A percentile compares a stretch with the other conserved stretches of the same genome.
Conservation (phyloP, 2,329 filamentous ascomycete genomes). For the Cordyceps javanica region DNA sequence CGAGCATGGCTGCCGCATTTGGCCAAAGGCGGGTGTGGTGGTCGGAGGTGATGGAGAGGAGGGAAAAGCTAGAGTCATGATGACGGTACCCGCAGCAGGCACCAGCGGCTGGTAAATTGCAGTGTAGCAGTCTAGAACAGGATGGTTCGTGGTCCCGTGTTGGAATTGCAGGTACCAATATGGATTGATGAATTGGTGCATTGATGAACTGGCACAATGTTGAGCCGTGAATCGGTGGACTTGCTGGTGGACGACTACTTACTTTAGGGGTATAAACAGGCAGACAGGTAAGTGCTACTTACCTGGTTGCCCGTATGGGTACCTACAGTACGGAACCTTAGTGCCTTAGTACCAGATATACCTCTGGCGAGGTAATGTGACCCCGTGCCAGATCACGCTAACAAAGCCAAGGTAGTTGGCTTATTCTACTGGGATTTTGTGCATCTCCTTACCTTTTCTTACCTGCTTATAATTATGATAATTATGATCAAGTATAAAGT, state of each 20-base stretch:
- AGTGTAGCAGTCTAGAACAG: neutral
- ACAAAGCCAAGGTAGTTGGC: neutral
- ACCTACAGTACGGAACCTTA: too few species aligned
- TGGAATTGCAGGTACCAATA: neutral
- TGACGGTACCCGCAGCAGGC: neutral
- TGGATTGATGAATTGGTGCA: neutral
- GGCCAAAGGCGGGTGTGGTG: neutral
- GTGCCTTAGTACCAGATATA: too few species aligned
- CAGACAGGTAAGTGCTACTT: too few species aligned
- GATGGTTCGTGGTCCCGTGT: neutral
- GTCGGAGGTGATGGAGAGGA: neutral
- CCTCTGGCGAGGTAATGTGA: too few species aligned
- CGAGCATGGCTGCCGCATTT: neutral
- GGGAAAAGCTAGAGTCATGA: neutral
- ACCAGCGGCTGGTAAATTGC: neutral
- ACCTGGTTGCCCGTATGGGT: too few species aligned
- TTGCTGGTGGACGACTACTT: neutral
- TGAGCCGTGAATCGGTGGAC: neutral
- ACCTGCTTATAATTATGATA: neutral
- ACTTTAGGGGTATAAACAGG: neutral
- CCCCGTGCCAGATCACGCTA: neutral
- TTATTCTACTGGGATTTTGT: neutral
- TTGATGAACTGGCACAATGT: neutral
- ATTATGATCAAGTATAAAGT: too few species aligned
- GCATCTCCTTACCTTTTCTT: neutral